Base-by-base conservation (phyloP, 108 stramenopile genomes). In the Mediolabrus comicus region DNA sequence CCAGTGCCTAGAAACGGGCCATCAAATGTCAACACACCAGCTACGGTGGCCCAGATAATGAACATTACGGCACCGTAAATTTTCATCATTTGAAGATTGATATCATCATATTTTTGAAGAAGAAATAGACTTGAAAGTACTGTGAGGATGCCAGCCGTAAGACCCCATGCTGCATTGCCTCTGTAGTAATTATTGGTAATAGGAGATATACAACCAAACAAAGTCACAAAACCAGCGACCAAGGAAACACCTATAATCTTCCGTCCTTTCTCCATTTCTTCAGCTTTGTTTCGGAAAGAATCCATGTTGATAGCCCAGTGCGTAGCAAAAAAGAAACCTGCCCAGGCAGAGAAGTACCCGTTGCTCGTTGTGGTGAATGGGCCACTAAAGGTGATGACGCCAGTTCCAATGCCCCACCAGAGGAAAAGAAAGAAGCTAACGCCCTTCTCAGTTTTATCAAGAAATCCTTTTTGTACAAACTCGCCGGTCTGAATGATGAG, bases 371-470 rank as follows among this genome's bases (percentile, higher is more conserved):
- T 22, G 11, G 55, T 29, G 39, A 76, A 80, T n/a, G 79, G 79
- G 0, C 25, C 62, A 33, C 31, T 39, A 41, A 80, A 80, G 11
- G 79, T 89, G 31, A 89, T 64, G 11, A 89, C 53, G 27, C 88
- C 69, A 19, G 83, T 77, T 11, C 80, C 86, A 19, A 86, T 55
- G 12, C 69, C 65, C 62, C 78, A 79, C 87, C 87, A 89, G 0
- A 79, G 33, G 39, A 87, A 82, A 25, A 84, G 38, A 31, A 78
- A 67, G 14, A 77, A 69, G 39, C 69, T 70, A 34, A 60, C 62
- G 11, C 54, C 62, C 56, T 77, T 77, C 49, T 77, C 76, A 19
- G 43, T 17, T 38, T 39, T 69, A 19, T 70, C 51, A 34, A 77
- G 31, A 4, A 60, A 51, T n/a, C 69, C 68, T 16, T 63, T 68